These are phyloP conservation scores for Fusarium palustre DNA, from an alignment of 2,329 filamentous ascomycete species.

Conservation along the genomic window DNA sequence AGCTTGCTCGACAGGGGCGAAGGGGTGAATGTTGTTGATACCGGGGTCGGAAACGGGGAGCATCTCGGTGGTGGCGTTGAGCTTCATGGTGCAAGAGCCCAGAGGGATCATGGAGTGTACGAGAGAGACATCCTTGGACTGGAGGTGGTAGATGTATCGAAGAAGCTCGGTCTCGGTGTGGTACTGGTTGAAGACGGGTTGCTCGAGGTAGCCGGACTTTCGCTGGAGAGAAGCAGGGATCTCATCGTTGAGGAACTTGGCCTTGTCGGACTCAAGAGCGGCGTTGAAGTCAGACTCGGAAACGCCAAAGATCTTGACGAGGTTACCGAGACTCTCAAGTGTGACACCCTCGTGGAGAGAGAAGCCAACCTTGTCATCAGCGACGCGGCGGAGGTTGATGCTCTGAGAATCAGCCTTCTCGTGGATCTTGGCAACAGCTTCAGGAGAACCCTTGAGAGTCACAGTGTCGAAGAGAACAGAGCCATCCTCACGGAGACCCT, in stretches of 20 bases:
- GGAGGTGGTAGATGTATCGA: slow-evolving; percentile 91
- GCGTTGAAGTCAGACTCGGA: slow-evolving; percentile 43
- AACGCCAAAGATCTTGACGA: slow-evolving; percentile 46
- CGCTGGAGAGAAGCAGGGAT: slow-evolving; percentile 74
- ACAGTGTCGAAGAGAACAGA: slow-evolving; percentile 83
- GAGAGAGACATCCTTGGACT: slow-evolving; percentile 93
- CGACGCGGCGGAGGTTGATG: slow-evolving; percentile 48
- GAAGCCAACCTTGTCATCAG: slow-evolving; percentile 50
- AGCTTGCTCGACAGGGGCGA: slow-evolving; percentile 73
- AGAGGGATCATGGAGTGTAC: slow-evolving; percentile 98
- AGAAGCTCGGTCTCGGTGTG: slow-evolving; percentile 95
- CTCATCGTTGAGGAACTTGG: slow-evolving; percentile 48
- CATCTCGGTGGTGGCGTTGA: slow-evolving; percentile 96
- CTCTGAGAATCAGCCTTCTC: slow-evolving; percentile 35
- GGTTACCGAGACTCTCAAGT: slow-evolving; percentile 38
- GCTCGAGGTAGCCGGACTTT: slow-evolving; percentile 80
- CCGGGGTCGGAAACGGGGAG: slow-evolving; percentile 67
- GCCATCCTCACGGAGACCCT: slow-evolving; percentile 66
- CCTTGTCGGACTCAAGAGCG: slow-evolving; percentile 50
- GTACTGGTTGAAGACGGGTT: slow-evolving; percentile 94
- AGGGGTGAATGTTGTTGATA: slow-evolving; percentile 79
- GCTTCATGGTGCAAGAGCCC: slow-evolving; percentile 98
- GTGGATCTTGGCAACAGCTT: slow-evolving; percentile 43
- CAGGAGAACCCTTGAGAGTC: slow-evolving; percentile 65
- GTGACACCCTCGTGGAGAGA: slow-evolving; percentile 49